Base-by-base conservation (phyloP, 2,329 filamentous ascomycete genomes). In the Penicillium italicum region DNA sequence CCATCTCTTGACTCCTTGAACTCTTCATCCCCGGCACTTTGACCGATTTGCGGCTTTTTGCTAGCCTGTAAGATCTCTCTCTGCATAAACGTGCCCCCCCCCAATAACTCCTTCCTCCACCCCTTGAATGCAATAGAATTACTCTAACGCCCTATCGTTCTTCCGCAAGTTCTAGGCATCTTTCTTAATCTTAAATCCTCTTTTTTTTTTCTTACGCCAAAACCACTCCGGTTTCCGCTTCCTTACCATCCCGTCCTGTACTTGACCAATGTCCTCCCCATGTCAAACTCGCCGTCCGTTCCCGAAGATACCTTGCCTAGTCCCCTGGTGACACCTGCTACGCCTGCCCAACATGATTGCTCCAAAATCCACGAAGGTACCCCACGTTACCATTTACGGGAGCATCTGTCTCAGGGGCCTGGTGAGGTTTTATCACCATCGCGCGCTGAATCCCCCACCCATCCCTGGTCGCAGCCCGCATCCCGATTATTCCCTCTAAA, bases 221-320 rank as follows among this genome's bases (percentile, higher is more conserved):
- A 56, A 57, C 55, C 57, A 38, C 28, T 46, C 41, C 38, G 49
- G 44, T 53, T 51, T 52, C 53, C 53, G 51, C 55, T 63, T 62
- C 51, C 53, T 53, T 62, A 59, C 58, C 55, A 48, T 63, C 60
- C 61, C 55, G 57, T 59, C 61, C 60, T 67, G 66, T 63, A 58
- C 65, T 66, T 73, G 70, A 75, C 76, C 74, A 77, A 79, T 80
- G 77, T 78, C 69, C 72, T 75, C 73, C 72, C 72, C 77, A 80
- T 80, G 77, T 79, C 77, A 75, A 77, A 69, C 55, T 71, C 72
- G 72, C 69, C 72, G 71, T 71, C 74, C 69, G 74, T 71, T 68
- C 64, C 72, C 65, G 72, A 72, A 69, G 64, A 74, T 65, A 66
- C 71, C 69, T 68, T 70, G 66, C 68, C 73, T 68, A 65, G 66